A percentile compares a stretch with the other conserved stretches of the same genome.
These are phyloP conservation scores for Phycomyces blakesleeanus DNA, from an alignment of 192 early-diverging fungal genomes.

Conservation along the genomic window DNA sequence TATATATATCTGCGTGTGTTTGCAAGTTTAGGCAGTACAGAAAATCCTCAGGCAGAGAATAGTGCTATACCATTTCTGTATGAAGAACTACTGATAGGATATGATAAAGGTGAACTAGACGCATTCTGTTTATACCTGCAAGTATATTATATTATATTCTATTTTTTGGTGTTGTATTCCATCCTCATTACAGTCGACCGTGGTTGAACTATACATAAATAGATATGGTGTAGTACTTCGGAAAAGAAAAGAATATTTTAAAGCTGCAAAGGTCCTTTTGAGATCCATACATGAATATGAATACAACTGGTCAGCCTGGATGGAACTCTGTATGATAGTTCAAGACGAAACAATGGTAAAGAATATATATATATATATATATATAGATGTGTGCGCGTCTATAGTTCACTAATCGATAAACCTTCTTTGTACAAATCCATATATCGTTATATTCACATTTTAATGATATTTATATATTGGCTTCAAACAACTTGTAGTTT, in stretches of 20 bases:
- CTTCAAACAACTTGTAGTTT: slow-evolving; percentile 9
- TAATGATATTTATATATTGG: too few species aligned
- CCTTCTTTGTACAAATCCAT: too few species aligned
- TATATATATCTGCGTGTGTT: background rate
- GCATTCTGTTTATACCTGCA: slow-evolving; percentile 69
- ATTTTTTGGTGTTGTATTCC: slow-evolving; percentile 7
- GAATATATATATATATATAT: background rate
- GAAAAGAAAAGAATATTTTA: slow-evolving; percentile 33
- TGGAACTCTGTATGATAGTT: slow-evolving; percentile 61
- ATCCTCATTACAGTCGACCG: slow-evolving; percentile 2
- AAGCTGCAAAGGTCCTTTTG: slow-evolving; percentile 55
- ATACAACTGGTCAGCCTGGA: slow-evolving; percentile 93
- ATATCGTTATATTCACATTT: background rate
- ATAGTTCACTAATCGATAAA: too few species aligned
- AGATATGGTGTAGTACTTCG: slow-evolving; percentile 54
- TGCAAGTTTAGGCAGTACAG: slow-evolving; percentile 45
- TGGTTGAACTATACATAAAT: too few species aligned
- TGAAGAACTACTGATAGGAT: slow-evolving; percentile 40
- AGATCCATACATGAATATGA: slow-evolving; percentile 67
- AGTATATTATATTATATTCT: slow-evolving; percentile 15
- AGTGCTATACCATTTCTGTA: slow-evolving; percentile 43
- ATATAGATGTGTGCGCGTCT: background rate
- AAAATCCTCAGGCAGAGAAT: slow-evolving; percentile 43
- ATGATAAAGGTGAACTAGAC: slow-evolving; percentile 49
- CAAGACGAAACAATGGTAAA: slow-evolving; percentile 36